phyloP scores from a whole-genome alignment of 768 basidiomycete genomes.

The Leccinum boreale region DNA sequence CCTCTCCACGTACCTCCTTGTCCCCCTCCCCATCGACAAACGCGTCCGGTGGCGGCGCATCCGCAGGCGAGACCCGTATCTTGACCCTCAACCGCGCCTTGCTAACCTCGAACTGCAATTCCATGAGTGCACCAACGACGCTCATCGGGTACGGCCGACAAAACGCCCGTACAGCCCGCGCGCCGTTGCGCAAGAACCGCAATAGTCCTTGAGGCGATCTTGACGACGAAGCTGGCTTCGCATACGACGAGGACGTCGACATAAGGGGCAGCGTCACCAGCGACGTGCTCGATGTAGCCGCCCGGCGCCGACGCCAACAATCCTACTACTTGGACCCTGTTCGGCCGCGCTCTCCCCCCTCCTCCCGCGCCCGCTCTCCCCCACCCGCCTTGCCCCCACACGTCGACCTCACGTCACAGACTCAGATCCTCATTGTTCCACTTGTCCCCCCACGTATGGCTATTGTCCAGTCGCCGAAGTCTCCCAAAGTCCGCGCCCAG shows the following conservation, averaged over 20 bases:
- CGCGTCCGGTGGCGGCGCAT: conserved; percentile 32
- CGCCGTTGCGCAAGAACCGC: conserved; percentile 79
- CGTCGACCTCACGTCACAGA: conserved; percentile 79
- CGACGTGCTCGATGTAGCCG: conserved; percentile 16
- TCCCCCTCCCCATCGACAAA: background rate
- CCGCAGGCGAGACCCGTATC: conserved; percentile 60
- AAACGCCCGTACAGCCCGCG: conserved; percentile 82
- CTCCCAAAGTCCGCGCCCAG: too few species aligned
- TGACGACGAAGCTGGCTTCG: background rate
- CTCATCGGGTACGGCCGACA: conserved; percentile 78
- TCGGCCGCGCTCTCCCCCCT: too few species aligned
- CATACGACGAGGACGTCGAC: conserved; percentile 6
- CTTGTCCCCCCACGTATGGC: conserved; percentile 88
- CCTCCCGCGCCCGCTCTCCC: background rate
- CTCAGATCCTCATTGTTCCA: conserved; percentile 98
- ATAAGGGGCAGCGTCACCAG: conserved; percentile 18
- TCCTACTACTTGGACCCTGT: background rate
- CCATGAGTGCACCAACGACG: conserved; percentile 61
- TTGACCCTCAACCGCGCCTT: conserved; percentile 68
- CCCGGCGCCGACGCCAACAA: conserved; percentile 9
- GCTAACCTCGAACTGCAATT: conserved; percentile 73
- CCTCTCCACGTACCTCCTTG: background rate
- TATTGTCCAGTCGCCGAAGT: conserved; percentile 70
- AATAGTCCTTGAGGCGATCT: conserved; percentile 19
- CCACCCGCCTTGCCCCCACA: conserved; percentile 17